Evolutionary conservation across 139 green algal genomes (phyloP), one percentile per base, ranked within the genome.

Genomic region (Pleodorina starrii): DNA sequence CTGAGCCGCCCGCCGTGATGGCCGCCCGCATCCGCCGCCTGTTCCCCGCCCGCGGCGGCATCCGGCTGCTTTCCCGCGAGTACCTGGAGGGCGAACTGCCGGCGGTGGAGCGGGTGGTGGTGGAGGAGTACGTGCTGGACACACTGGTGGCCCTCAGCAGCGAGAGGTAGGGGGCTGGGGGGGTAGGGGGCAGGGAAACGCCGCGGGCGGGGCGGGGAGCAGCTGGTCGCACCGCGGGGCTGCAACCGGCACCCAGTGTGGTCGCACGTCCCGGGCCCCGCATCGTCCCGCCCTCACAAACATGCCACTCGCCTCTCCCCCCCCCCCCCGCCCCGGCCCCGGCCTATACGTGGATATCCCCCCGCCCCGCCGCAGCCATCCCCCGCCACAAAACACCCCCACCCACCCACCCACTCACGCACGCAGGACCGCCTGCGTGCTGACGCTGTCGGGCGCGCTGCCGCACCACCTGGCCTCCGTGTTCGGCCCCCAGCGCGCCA

Each of bases 71-170:
- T 35, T 88, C 93, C 0, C 25, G 75, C 25, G 84, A 96, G 71
- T 92, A 96, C 86, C 97, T 94, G n/a, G 85, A 95, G 79, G 92
- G 89, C 16, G 87, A 86, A 0, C 90, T 90, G 23, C 80, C 88
- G 0, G 35, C 73, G 5, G 91, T 97, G 44, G 97, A 99, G 66
- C 91, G 95, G 25, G 92, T 98, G 84, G 87, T 98, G 17, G 91
- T 91, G 21, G 94, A 98, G 91, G 95, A 98, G 85, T 97, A 96
- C 77, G 93, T 98, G 75, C 71, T 97, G 21, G 96, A 98, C 91
- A 97, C 93, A 2, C 75, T 97, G 25, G 54, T 48, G 9, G 92
- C 90, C 40, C 97, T 95, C 90, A 92, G 96, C 68, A 86, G 90
- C 27, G 89, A 97, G 84, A 94, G 90, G 91, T 91, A n/a, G 12